Percentiles rank a stretch among this genome's conserved stretches.
Evolutionary conservation across 306 rosid species (phyloP).

Genomic region (Vigna trinervia): DNA sequence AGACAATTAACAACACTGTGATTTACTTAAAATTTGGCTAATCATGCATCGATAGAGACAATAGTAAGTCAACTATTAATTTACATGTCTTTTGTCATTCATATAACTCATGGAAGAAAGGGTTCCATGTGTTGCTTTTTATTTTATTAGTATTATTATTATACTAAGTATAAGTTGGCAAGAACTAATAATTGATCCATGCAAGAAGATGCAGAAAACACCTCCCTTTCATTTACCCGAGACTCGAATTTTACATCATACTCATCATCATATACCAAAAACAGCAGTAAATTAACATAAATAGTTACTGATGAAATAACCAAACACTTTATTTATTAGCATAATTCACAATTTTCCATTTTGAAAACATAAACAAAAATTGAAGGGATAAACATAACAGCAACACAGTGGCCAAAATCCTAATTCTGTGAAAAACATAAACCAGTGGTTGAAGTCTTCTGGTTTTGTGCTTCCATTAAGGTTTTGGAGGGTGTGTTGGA

Average conservation of each 20-base stretch:
- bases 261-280: too few species aligned
- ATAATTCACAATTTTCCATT: slow-evolving; percentile 24
- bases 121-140: slow-evolving; percentile 28
- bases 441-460: neutral
- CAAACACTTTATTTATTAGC: neutral
- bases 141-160: slow-evolving; percentile 6
- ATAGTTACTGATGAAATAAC: neutral
- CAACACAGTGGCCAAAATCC: slow-evolving; percentile 21
- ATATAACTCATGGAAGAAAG: slow-evolving; percentile 39
- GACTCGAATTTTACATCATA: slow-evolving; percentile 1
- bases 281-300: neutral
- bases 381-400: neutral
- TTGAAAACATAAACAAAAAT: neutral
- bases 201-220: slow-evolving; percentile 26
- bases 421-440: neutral
- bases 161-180: neutral
- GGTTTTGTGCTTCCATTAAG: slow-evolving; percentile 18
- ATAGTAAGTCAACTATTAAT: slow-evolving; percentile 48
- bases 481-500: slow-evolving; percentile 50
- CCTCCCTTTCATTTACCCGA: neutral
- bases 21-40: slow-evolving; percentile 36
- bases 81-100: slow-evolving; percentile 12
- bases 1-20: slow-evolving; percentile 35
- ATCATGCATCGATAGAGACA: slow-evolving; percentile 37
- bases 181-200: slow-evolving; percentile 20